phyloP scores from a whole-genome alignment of 106 monocot genomes.

The Iris macrosiphon region DNA sequence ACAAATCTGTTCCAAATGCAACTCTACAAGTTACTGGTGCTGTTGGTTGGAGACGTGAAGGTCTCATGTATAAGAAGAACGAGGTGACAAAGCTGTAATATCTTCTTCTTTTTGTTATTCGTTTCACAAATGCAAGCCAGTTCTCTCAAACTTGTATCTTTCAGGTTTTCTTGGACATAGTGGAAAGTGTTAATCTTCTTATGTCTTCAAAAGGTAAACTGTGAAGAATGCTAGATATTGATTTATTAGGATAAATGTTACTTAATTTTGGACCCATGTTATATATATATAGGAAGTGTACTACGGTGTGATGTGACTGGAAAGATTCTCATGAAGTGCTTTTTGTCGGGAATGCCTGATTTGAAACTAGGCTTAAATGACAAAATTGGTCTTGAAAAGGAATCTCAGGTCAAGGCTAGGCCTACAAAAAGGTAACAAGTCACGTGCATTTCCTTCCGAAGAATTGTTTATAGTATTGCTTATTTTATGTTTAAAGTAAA shows the following conservation, averaged over 20 bases:
- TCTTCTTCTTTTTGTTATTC: background rate
- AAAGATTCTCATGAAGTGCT: constrained; percentile 97
- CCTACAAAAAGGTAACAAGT: constrained; percentile 67
- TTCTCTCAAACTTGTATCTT: too few species aligned
- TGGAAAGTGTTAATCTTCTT: constrained; percentile 97
- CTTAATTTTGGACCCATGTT: background rate
- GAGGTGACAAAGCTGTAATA: constrained; percentile 47
- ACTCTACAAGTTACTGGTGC: constrained; percentile 99
- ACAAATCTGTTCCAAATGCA: constrained; percentile 87
- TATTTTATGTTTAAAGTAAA: too few species aligned
- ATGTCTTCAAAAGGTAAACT: constrained; percentile 91
- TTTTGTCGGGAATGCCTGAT: constrained; percentile 99
- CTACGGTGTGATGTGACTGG: constrained; percentile 95
- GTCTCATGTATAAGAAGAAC: constrained; percentile 91
- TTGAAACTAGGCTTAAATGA: constrained; percentile 89
- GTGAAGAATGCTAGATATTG: background rate
- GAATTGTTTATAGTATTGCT: too few species aligned
- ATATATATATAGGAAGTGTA: constrained; percentile 55
- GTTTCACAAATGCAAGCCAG: background rate
- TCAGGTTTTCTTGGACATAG: constrained; percentile 97
- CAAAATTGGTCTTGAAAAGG: constrained; percentile 97
- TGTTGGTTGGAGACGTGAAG: constrained; percentile 98
- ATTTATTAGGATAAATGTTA: background rate
- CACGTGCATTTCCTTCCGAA: too few species aligned
- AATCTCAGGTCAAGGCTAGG: constrained; percentile 77